A percentile compares a stretch with the other conserved stretches of the same genome.
Conservation (phyloP, 257 asterid genomes). For the Nicotiana obtusifolia region DNA sequence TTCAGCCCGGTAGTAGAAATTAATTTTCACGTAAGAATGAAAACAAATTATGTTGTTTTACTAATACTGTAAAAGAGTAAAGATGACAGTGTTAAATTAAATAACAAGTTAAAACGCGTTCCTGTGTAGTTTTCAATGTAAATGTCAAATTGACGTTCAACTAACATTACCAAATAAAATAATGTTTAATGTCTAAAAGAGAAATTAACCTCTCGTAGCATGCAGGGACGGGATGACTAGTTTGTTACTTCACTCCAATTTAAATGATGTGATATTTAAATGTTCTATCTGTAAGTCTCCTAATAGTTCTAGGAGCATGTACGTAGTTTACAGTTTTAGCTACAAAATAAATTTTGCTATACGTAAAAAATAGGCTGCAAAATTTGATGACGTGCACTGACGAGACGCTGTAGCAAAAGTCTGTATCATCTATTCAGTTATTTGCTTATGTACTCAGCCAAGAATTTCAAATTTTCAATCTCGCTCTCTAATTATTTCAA, state of each 20-base stretch:
- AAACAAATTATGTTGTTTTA: neutral
- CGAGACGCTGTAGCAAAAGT: neutral
- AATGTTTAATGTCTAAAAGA: neutral
- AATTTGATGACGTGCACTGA: neutral
- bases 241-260: neutral
- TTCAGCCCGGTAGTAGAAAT: neutral
- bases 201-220: neutral
- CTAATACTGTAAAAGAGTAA: neutral
- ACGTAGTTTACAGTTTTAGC: neutral
- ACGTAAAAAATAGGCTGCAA: neutral
- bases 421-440: neutral
- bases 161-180: neutral
- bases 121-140: neutral
- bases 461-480: no score
- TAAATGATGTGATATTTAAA: neutral
- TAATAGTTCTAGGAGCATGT: neutral
- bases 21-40: neutral
- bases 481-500: neutral
- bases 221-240: neutral
- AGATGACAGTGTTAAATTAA: neutral
- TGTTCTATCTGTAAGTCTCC: neutral
- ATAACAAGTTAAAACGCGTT: no score
- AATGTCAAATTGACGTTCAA: conserved; percentile 6
- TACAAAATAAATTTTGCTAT: neutral
- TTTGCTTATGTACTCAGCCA: neutral